A percentile compares a stretch with the other conserved stretches of the same genome.
Evolutionary conservation across 371 early-diverging fungal genomes (phyloP).

Genomic region (Mucor irregularis): DNA sequence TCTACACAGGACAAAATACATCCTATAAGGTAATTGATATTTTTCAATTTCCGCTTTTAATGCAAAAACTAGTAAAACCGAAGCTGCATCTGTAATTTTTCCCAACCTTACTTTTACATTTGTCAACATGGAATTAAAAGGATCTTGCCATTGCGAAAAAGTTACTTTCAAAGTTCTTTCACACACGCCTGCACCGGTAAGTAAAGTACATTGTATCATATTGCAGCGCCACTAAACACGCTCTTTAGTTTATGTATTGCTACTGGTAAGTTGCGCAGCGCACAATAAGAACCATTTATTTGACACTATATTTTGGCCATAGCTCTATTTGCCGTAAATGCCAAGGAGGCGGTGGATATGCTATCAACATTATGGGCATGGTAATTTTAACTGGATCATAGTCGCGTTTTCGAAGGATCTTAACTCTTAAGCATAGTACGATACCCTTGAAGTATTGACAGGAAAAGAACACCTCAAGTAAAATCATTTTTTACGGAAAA

Average conservation of each 20-base stretch:
- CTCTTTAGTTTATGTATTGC: constrained; percentile 42
- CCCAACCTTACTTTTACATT: too few species aligned
- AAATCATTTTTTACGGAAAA: background rate
- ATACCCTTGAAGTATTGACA: constrained; percentile 28
- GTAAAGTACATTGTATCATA: background rate
- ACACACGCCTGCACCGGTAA: constrained; percentile 46
- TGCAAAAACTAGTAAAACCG: too few species aligned
- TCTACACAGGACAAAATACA: too few species aligned
- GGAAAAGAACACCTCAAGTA: constrained; percentile 42
- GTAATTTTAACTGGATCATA: constrained; percentile 20
- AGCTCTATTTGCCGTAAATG: constrained; percentile 55
- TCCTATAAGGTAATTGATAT: too few species aligned
- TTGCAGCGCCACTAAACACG: background rate
- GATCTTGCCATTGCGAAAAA: constrained; percentile 56
- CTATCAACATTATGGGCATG: constrained; percentile 48
- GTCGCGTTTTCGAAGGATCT: too few species aligned
- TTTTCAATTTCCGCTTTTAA: too few species aligned
- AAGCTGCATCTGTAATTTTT: too few species aligned
- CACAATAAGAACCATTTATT: background rate
- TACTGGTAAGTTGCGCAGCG: constrained; percentile 37
- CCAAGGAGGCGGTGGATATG: constrained; percentile 49
- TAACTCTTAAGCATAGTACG: constrained; percentile 20
- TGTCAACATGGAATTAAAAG: constrained; percentile 46
- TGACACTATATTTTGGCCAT: too few species aligned
- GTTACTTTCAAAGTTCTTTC: constrained; percentile 36